phyloP scores from a whole-genome alignment of 2,329 filamentous ascomycete species.

The Verticillium longisporum region DNA sequence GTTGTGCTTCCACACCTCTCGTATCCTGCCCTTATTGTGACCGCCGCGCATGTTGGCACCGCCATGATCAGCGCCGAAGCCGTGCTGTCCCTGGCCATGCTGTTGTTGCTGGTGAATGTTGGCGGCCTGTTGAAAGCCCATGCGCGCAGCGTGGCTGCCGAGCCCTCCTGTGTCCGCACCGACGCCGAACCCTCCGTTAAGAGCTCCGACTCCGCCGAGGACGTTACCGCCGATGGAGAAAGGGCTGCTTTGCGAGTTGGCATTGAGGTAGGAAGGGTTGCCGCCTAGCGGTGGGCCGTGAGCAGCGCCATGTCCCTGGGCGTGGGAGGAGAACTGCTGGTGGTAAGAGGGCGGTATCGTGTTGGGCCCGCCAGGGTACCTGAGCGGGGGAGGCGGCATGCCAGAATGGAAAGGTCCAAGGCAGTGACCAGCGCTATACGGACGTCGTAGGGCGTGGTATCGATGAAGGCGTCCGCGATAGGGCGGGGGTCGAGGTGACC shows the following conservation, averaged over 20 bases:
- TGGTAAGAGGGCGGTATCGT: conserved; percentile 32
- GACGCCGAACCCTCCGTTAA: conserved; percentile 48
- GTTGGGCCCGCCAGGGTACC: conserved; percentile 40
- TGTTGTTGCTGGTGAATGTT: conserved; percentile 52
- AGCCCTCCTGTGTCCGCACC: conserved; percentile 60
- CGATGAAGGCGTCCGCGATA: not conserved
- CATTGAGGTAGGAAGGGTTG: conserved; percentile 65
- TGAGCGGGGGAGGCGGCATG: conserved; percentile 35
- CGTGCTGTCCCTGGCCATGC: conserved; percentile 33
- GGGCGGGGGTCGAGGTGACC: not conserved
- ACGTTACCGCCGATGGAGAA: conserved; percentile 54
- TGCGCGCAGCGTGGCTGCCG: conserved; percentile 78
- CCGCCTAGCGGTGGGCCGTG: conserved; percentile 50
- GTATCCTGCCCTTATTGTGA: conserved; percentile 75
- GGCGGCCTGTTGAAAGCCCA: conserved; percentile 75
- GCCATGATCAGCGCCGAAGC: conserved; percentile 9
- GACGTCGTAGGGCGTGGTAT: not conserved
- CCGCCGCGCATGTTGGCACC: conserved; percentile 31
- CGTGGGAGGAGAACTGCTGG: conserved; percentile 46
- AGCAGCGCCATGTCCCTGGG: conserved; percentile 37
- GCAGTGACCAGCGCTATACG: not conserved
- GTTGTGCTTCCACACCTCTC: conserved; percentile 94
- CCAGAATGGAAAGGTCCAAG: conserved; percentile 10
- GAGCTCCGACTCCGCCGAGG: conserved; percentile 35
- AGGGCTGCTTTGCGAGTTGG: conserved; percentile 61